Conservation (phyloP, 2,329 filamentous ascomycete species). For the Cyphellophora attinorum region DNA sequence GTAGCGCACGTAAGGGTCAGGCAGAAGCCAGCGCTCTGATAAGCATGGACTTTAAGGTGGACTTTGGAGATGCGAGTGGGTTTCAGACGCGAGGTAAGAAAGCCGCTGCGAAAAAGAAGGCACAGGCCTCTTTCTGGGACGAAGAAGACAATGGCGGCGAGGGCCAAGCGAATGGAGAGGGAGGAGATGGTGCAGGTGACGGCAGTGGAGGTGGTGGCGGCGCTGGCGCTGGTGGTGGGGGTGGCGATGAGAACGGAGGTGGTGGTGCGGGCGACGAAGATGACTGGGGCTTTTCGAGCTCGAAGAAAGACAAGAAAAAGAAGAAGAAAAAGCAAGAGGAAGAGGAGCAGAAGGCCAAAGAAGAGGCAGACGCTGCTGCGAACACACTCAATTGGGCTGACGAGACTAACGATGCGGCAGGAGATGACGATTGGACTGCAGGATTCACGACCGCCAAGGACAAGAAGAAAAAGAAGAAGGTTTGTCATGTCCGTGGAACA, state of each 20-base stretch:
- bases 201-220: slow-evolving; percentile 23
- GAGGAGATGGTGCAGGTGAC: slow-evolving; percentile 23
- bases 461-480: slow-evolving; percentile 47
- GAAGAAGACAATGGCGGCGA: slow-evolving; percentile 38
- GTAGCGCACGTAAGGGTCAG: too few species aligned
- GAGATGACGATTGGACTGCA: slow-evolving; percentile 42
- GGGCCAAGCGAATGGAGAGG: slow-evolving; percentile 24
- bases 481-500: slow-evolving; percentile 24
- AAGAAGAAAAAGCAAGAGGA: slow-evolving; percentile 24
- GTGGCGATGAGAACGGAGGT: slow-evolving; percentile 27
- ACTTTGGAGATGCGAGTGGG: slow-evolving; percentile 28
- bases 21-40: too few species aligned
- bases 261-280: slow-evolving; percentile 32
- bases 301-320: slow-evolving; percentile 27
- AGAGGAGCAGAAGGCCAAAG: slow-evolving; percentile 22
- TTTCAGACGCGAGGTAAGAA: slow-evolving; percentile 19
- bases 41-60: slow-evolving; percentile 23
- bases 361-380: slow-evolving; percentile 25
- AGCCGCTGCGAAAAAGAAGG: slow-evolving; percentile 36
- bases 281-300: slow-evolving; percentile 26
- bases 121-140: slow-evolving; percentile 32
- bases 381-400: slow-evolving; percentile 36
- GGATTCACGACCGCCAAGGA: slow-evolving; percentile 34
- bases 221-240: slow-evolving; percentile 22
- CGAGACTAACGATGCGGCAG: slow-evolving; percentile 28